phyloP scores from a whole-genome alignment of 768 basidiomycete species.

The Suillus placidus region DNA sequence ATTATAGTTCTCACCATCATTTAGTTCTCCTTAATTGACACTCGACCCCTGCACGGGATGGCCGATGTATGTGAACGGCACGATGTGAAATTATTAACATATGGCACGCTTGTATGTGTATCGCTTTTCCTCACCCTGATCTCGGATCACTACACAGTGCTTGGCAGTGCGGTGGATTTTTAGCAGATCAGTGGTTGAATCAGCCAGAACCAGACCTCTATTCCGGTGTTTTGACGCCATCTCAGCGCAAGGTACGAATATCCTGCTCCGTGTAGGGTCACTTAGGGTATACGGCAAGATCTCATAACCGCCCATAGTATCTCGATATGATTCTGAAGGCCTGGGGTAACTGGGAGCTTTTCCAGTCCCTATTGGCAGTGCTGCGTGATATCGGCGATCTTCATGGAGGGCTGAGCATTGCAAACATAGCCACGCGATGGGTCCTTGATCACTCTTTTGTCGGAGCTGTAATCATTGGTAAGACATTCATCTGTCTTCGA shows the following conservation, averaged over 20 bases:
- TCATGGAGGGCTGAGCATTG: conserved; percentile 66
- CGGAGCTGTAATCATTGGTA: conserved; percentile 80
- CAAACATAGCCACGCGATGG: conserved; percentile 83
- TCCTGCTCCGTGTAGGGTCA: neutral
- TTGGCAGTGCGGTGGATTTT: conserved; percentile 78
- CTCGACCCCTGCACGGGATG: conserved; percentile 77
- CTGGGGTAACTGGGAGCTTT: conserved; percentile 80
- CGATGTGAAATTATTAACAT: conserved; percentile 73
- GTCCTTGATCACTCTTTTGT: conserved; percentile 78
- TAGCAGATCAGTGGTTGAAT: conserved; percentile 75
- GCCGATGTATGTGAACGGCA: conserved; percentile 75
- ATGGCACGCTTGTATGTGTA: conserved; percentile 71
- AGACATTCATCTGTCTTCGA: conserved; percentile 12
- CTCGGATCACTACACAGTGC: conserved; percentile 9
- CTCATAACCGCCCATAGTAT: conserved; percentile 52
- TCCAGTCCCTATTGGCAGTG: conserved; percentile 63
- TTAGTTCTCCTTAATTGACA: conserved; percentile 83
- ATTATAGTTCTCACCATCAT: conserved; percentile 14
- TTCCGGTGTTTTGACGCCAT: conserved; percentile 68
- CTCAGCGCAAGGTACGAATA: conserved; percentile 71
- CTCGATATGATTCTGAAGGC: conserved; percentile 79
- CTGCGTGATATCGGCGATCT: conserved; percentile 68
- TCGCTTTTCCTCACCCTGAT: conserved; percentile 9
- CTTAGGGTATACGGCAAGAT: conserved; percentile 1
- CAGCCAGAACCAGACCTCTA: conserved; percentile 73